Conservation (phyloP, 345 rosid genomes). For the Citrus hindsii region DNA sequence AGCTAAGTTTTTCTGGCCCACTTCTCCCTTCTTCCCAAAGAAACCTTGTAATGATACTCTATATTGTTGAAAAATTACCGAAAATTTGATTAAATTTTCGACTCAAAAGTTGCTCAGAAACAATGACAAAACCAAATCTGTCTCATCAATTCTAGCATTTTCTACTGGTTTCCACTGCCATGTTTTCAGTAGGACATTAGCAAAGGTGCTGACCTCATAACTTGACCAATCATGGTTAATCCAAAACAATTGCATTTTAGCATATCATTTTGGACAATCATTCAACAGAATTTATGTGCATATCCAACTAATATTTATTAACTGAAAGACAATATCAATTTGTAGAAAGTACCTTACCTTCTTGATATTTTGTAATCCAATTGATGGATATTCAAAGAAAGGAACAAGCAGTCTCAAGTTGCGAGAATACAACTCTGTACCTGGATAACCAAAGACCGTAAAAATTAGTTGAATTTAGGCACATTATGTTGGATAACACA, state of each 20-base stretch:
- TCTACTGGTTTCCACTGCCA: neutral
- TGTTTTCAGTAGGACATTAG: neutral
- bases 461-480: neutral
- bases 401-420: constrained; percentile 86
- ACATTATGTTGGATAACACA: neutral
- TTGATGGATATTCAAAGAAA: constrained; percentile 72
- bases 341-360: constrained; percentile 40
- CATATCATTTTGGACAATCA: neutral
- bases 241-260: neutral
- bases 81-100: neutral
- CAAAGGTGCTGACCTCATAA: neutral
- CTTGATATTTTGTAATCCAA: constrained; percentile 55
- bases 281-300: neutral
- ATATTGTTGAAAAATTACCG: neutral
- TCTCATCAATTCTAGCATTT: neutral
- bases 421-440: constrained; percentile 66
- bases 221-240: neutral
- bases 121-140: neutral
- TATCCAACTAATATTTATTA: neutral
- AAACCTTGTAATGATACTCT: neutral
- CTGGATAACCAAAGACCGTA: constrained; percentile 30
- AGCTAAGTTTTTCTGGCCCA: neutral
- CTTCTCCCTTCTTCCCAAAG: neutral
- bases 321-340: constrained; percentile 4
- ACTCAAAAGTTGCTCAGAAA: neutral